A percentile compares a stretch with the other conserved stretches of the same genome.
Conservation (phyloP, 495 filamentous ascomycete species). For the Pseudomonodictys pantanalensis region DNA sequence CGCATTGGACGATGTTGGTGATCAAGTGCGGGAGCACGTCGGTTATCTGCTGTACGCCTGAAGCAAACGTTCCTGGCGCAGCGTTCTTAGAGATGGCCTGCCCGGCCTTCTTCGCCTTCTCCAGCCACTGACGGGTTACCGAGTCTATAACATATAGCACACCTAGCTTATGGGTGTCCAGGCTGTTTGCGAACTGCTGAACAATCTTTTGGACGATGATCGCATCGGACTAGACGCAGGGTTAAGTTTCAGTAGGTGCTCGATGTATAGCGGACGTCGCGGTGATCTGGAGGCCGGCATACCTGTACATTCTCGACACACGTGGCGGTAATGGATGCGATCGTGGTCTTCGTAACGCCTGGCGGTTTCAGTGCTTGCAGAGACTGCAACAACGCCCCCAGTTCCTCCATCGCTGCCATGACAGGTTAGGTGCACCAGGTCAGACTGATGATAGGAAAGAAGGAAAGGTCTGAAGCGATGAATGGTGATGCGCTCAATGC, state of each 20-base stretch:
- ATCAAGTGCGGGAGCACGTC: constrained; percentile 89
- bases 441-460: background rate
- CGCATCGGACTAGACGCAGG: constrained; percentile 73
- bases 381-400: constrained; percentile 85
- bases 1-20: constrained; percentile 87
- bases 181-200: constrained; percentile 95
- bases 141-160: constrained; percentile 99
- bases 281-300: constrained; percentile 43
- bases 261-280: background rate
- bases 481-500: background rate
- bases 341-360: constrained; percentile 88
- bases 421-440: constrained; percentile 19
- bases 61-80: constrained; percentile 88
- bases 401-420: constrained; percentile 86
- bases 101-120: constrained; percentile 81
- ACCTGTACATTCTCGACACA: constrained; percentile 94
- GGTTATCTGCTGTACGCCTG: constrained; percentile 94
- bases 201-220: constrained; percentile 93
- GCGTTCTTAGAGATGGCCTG: constrained; percentile 68
- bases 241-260: constrained; percentile 42
- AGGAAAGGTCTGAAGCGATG: background rate
- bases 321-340: constrained; percentile 75
- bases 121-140: constrained; percentile 97
- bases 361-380: constrained; percentile 90
- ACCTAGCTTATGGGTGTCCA: constrained; percentile 93